Evolutionary conservation across 2,329 filamentous ascomycete species (phyloP), one percentile per base, ranked within the genome.

Genomic region (Aspergillus sp.): DNA sequence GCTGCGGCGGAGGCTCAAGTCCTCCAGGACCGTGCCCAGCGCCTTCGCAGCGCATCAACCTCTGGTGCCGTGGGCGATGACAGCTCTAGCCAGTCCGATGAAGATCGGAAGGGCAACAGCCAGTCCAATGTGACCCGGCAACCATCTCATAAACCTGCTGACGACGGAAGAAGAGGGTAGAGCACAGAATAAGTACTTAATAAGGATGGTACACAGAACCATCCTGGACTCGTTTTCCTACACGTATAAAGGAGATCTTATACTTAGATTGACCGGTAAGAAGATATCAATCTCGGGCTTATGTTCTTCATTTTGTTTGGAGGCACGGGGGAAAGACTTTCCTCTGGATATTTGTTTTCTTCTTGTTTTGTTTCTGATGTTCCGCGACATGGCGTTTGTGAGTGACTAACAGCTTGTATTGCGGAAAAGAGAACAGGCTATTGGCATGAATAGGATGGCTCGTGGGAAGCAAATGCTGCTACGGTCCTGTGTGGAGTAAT

Each of bases 1-100:
- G 88, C 88, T 5, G 83, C 83, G 3, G 80, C 83, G 51, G 80
- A 85, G 64, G 84, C 83, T 5, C 72, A 76, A 52, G 70, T 74
- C 23, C 65, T 78, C 21, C 69, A 75, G 48, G 70, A 74, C 51
- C 70, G 71, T 9, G 76, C 75, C 3, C 67, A 75, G 55, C 70
- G 71, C 53, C 64, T 76, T 34, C 70, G 72, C 47, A 74, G 70
- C 55, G 74, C 71, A 40, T 72, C 71, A 9, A 66, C 69, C 21
- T 61, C 68, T 31, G 69, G 65, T 40, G 64, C 47, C 31, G 40
- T 58, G 9, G 73, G 70, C 16, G 75, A 76, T 42, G 76, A 78
- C 55, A 78, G 74, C 58, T 75, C 76, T 13, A 77, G 73, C 57
- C 76, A 78, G 61, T 78, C 75, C 36, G 76, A 79, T 52, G 76